phyloP scores from a whole-genome alignment of 345 rosid species.

The Aurinia saxatilis region DNA sequence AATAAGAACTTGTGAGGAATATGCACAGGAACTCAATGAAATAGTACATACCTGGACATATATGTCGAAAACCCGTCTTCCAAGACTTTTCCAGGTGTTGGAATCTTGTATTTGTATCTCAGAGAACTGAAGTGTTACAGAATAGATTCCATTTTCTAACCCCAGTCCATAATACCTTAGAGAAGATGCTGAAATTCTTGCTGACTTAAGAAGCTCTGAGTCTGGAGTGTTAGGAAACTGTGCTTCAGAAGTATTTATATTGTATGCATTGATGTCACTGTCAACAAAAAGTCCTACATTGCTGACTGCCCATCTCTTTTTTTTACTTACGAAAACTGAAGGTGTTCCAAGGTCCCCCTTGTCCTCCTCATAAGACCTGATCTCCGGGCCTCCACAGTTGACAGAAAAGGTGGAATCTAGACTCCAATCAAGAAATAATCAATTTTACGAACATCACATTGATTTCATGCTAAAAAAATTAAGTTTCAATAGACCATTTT shows the following conservation, averaged over 20 bases:
- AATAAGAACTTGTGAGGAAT: background rate
- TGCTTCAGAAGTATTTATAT: background rate
- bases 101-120: slow-evolving; percentile 36
- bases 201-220: slow-evolving; percentile 44
- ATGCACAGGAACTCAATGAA: background rate
- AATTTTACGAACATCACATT: background rate
- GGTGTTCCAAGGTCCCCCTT: slow-evolving; percentile 33
- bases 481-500: slow-evolving; percentile 6
- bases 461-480: background rate
- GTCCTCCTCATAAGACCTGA: slow-evolving; percentile 39
- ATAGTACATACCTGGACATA: slow-evolving; percentile 39
- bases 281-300: slow-evolving; percentile 42
- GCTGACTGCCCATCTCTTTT: slow-evolving; percentile 53
- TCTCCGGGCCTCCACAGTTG: slow-evolving; percentile 34
- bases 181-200: slow-evolving; percentile 61
- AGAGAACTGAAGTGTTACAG: slow-evolving; percentile 39
- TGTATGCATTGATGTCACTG: slow-evolving; percentile 24
- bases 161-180: slow-evolving; percentile 76
- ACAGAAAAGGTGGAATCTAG: slow-evolving; percentile 29
- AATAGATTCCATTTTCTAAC: slow-evolving; percentile 72
- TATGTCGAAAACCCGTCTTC: slow-evolving; percentile 42
- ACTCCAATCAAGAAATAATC: slow-evolving; percentile 13
- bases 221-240: slow-evolving; percentile 33
- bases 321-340: slow-evolving; percentile 30
- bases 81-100: slow-evolving; percentile 41